Percentiles rank a stretch among this genome's conserved stretches.
These are phyloP conservation scores for Colletotrichum lupini DNA, from an alignment of 2,329 filamentous ascomycete genomes.

Conservation along the genomic window DNA sequence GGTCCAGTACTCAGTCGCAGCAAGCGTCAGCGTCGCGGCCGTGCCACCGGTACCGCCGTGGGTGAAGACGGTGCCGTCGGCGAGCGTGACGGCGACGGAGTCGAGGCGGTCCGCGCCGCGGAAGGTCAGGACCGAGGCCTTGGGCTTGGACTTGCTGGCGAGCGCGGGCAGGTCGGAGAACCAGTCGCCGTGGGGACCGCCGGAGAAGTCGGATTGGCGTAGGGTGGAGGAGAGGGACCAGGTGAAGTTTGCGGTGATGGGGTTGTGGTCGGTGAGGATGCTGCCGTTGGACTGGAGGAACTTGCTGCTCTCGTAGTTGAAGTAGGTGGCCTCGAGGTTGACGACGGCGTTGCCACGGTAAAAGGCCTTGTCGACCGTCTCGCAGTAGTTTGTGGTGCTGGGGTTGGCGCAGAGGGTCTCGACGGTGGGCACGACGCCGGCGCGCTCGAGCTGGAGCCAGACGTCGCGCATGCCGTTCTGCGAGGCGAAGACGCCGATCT, in stretches of 20 bases:
- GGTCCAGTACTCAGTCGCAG: slow-evolving; percentile 58
- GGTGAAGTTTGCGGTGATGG: slow-evolving; percentile 66
- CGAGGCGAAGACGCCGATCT: slow-evolving; percentile 60
- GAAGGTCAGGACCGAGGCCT: slow-evolving; percentile 54
- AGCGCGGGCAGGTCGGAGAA: slow-evolving; percentile 64
- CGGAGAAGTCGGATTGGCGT: slow-evolving; percentile 57
- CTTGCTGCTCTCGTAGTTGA: slow-evolving; percentile 64
- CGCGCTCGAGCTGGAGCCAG: slow-evolving; percentile 67
- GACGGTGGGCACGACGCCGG: slow-evolving; percentile 56
- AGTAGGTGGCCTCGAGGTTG: slow-evolving; percentile 58
- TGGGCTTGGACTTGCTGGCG: slow-evolving; percentile 44
- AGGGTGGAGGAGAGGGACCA: slow-evolving; percentile 52
- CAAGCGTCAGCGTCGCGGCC: slow-evolving; percentile 54
- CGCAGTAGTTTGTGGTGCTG: slow-evolving; percentile 63
- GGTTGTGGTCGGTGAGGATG: slow-evolving; percentile 73
- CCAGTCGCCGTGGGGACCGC: slow-evolving; percentile 62
- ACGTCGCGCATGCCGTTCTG: slow-evolving; percentile 66
- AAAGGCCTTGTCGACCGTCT: slow-evolving; percentile 75
- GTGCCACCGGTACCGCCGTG: slow-evolving; percentile 67
- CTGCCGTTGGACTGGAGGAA: slow-evolving; percentile 69
- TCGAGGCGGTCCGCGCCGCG: slow-evolving; percentile 62
- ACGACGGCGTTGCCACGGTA: slow-evolving; percentile 64
- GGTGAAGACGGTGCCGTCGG: slow-evolving; percentile 57
- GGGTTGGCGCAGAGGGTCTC: slow-evolving; percentile 69
- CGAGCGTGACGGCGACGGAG: slow-evolving; percentile 57